A percentile compares a stretch with the other conserved stretches of the same genome.
These are phyloP conservation scores for Acanthamoeba healyi DNA, from an alignment of 208 protist species.

Conservation along the genomic window DNA sequence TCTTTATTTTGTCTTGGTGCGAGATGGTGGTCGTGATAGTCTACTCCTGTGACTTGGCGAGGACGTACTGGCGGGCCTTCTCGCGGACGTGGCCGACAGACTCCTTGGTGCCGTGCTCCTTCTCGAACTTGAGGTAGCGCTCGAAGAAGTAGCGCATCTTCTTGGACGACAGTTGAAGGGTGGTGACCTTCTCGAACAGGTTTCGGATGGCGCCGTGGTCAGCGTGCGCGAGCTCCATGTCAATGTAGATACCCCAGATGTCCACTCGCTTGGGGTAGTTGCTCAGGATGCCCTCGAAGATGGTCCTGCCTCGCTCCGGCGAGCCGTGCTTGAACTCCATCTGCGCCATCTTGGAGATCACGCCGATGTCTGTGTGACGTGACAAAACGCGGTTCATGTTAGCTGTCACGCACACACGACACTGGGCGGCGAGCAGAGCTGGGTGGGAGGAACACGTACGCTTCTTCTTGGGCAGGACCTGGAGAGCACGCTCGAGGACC, in stretches of 20 bases:
- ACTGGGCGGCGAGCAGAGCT: neutral
- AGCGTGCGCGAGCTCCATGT: constrained; percentile 88
- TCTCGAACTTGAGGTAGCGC: constrained; percentile 97
- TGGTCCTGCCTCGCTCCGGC: constrained; percentile 91
- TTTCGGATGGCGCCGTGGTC: constrained; percentile 60
- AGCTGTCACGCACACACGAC: too few species aligned
- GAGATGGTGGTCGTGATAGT: too few species aligned
- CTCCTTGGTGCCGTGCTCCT: constrained; percentile 91
- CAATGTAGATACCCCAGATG: constrained; percentile 93
- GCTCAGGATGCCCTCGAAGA: constrained; percentile 86
- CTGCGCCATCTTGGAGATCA: constrained; percentile 90
- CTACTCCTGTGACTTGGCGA: constrained; percentile 79
- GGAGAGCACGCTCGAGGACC: constrained; percentile 83
- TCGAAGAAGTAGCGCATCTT: constrained; percentile 96
- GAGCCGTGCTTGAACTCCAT: constrained; percentile 92
- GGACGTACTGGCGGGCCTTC: constrained; percentile 94
- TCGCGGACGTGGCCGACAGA: constrained; percentile 95
- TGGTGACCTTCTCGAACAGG: constrained; percentile 90
- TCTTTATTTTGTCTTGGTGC: too few species aligned
- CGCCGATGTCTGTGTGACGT: constrained; percentile 82
- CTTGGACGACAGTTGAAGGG: constrained; percentile 90
- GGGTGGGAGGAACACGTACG: constrained; percentile 80
- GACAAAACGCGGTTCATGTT: neutral
- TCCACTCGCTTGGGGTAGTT: constrained; percentile 92
- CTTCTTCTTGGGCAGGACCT: constrained; percentile 87